Base-by-base conservation (phyloP, 345 rosid species). In the Corchorus capsularis region DNA sequence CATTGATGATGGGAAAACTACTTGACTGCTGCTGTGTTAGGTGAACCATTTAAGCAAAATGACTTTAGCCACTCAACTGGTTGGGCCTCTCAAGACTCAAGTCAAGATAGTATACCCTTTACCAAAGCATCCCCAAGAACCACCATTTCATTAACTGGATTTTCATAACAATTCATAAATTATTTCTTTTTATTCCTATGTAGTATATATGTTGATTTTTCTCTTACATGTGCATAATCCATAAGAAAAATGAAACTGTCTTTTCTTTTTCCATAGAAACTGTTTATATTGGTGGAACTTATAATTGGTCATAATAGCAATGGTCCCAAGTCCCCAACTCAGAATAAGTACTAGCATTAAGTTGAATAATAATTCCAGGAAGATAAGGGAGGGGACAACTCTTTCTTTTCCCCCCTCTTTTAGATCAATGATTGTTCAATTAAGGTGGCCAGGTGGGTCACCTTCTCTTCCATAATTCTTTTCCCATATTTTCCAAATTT, bases 41-140 rank as follows among this genome's bases (percentile, higher is more conserved):
- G 32, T 69, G 17, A 69, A 34, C 34, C 62, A 70, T n/a, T 70
- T 53, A 67, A 46, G 13, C 54, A 61, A n/a, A 27, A 27, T 27
- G 37, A 61, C 4, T 0, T 39, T 4, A 34, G 11, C 45, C 43
- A 34, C 45, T 32, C n/a, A 61, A 32, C 64, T 32, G 32, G 41
- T 61, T 13, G 41, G 64, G 41, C 64, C 17, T 61, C 41, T 61
- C 41, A 61, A 52, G 41, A 35, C 59, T 4, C 22, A 8, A 27
- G 27, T 27, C 27, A 27, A 27, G 27, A 27, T 27, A 27, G 27
- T 27, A 27, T n/a, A 69, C 72, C 3, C 41, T 14, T 34, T 61
- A 61, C 41, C 64, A 13, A 60, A 22, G 6, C 15, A 35, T 59
- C 37, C 14, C 63, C 63, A 59, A 27, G 27, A 59, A 59, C 63